Conservation (phyloP, 306 rosid genomes). For the Cercis canadensis region DNA sequence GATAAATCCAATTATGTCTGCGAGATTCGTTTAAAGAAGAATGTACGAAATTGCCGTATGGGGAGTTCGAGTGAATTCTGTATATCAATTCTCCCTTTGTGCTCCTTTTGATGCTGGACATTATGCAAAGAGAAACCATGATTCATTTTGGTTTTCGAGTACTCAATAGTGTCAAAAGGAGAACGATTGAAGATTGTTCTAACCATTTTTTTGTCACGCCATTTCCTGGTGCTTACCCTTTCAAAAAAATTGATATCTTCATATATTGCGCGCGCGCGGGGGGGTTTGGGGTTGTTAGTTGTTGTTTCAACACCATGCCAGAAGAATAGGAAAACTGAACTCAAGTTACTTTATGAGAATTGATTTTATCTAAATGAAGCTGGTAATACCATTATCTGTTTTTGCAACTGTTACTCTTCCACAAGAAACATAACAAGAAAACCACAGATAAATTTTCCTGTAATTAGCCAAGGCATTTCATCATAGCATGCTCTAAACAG, state of each 20-base stretch:
- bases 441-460: not conserved
- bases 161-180: too few species aligned
- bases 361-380: too few species aligned
- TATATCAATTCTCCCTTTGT: not conserved
- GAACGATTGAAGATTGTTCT: too few species aligned
- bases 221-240: too few species aligned
- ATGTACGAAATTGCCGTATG: not conserved
- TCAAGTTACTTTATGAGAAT: too few species aligned
- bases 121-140: not conserved
- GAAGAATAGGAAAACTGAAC: too few species aligned
- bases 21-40: not conserved
- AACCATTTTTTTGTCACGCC: too few species aligned
- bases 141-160: too few species aligned
- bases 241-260: too few species aligned
- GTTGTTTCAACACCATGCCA: too few species aligned
- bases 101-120: not conserved
- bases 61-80: not conserved
- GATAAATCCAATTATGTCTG: not conserved
- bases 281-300: too few species aligned
- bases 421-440: not conserved
- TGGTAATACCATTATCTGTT: not conserved
- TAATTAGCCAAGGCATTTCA: not conserved
- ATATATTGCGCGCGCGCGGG: too few species aligned
- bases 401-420: not conserved
- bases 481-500: not conserved